These are phyloP conservation scores for Hemisphaericaspora subhashii DNA, from an alignment of 1,139 yeast genomes.

Conservation along the genomic window DNA sequence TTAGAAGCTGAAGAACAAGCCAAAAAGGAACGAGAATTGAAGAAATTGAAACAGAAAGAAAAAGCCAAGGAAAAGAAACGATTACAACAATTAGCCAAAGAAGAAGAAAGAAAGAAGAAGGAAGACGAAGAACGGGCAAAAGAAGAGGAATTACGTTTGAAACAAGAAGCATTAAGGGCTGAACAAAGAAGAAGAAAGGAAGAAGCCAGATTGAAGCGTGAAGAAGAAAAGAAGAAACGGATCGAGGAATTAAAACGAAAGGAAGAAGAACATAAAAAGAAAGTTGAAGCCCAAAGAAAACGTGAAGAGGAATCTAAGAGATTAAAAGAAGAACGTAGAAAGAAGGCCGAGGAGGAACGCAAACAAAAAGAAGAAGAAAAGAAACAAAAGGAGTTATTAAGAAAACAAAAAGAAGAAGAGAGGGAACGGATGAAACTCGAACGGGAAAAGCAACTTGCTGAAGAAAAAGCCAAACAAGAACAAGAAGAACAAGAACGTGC, in stretches of 20 bases:
- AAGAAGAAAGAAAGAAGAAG: constrained; percentile 63
- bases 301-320: constrained; percentile 47
- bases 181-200: constrained; percentile 49
- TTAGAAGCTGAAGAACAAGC: constrained; percentile 75
- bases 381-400: constrained; percentile 41
- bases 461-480: constrained; percentile 33
- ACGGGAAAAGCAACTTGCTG: constrained; percentile 29
- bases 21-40: constrained; percentile 68
- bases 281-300: constrained; percentile 48
- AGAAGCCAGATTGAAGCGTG: constrained; percentile 48
- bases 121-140: constrained; percentile 53
- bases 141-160: constrained; percentile 34
- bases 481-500: constrained; percentile 26
- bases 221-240: constrained; percentile 52
- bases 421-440: constrained; percentile 21
- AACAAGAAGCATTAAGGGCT: constrained; percentile 41
- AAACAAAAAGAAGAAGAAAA: constrained; percentile 46
- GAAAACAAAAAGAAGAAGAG: constrained; percentile 45
- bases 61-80: constrained; percentile 78
- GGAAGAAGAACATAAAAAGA: constrained; percentile 47
- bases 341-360: constrained; percentile 44
- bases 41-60: constrained; percentile 71
- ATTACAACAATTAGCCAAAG: constrained; percentile 67
- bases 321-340: constrained; percentile 45
- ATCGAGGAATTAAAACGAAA: constrained; percentile 42